A percentile compares a stretch with the other conserved stretches of the same genome.
Conservation (phyloP, 75 land plant species). For the Chamaecyparis obtusa region DNA sequence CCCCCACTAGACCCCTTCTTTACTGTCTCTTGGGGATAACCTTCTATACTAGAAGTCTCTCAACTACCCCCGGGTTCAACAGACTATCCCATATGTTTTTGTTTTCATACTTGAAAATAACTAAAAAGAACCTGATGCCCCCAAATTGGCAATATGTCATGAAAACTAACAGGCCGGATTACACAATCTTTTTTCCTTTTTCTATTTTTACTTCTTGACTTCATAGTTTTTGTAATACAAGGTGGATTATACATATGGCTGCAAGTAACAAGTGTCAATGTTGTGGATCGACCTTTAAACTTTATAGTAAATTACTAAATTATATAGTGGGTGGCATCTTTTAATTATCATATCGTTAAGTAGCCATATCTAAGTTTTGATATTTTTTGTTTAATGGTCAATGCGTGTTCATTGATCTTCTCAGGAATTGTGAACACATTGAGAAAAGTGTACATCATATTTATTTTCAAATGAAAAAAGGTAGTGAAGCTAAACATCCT, state of each 20-base stretch:
- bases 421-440: background rate
- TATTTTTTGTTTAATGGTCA: background rate
- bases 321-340: background rate
- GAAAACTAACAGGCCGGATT: too few relatives aligned
- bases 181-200: background rate
- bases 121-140: too few relatives aligned
- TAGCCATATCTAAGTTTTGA: background rate
- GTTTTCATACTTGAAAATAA: too few relatives aligned
- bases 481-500: background rate
- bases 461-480: background rate
- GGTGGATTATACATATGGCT: background rate
- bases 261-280: background rate
- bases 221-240: background rate
- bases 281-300: background rate
- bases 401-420: background rate
- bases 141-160: too few relatives aligned
- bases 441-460: background rate
- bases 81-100: too few relatives aligned
- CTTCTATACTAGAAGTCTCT: too few relatives aligned
- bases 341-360: background rate
- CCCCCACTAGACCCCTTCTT: too few relatives aligned
- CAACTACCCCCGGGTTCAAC: too few relatives aligned
- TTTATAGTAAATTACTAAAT: background rate
- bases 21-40: too few relatives aligned
- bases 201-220: background rate